phyloP scores from a whole-genome alignment of 345 rosid genomes.

The Excoecaria cochinchinensis region DNA sequence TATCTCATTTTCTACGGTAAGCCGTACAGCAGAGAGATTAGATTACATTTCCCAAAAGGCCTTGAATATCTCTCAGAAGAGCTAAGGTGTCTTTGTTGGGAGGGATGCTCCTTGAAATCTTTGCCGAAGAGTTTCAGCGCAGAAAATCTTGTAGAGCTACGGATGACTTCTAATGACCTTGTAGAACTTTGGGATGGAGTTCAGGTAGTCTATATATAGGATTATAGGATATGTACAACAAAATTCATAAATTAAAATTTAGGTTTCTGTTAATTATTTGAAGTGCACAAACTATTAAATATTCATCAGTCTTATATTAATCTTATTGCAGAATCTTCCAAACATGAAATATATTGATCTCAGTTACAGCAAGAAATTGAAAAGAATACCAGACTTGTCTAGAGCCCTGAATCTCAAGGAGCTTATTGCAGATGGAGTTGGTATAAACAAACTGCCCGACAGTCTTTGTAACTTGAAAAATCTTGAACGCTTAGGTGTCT shows the following conservation, averaged over 20 bases:
- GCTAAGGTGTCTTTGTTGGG: constrained; percentile 2
- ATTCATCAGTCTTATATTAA: neutral
- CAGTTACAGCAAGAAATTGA: neutral
- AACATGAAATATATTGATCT: constrained; percentile 8
- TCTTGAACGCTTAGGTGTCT: neutral
- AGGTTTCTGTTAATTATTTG: neutral
- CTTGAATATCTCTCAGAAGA: neutral
- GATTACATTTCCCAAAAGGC: neutral
- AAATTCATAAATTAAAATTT: neutral
- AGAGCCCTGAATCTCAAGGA: neutral
- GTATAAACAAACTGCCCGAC: neutral
- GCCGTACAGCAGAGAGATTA: neutral
- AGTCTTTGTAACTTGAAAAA: neutral
- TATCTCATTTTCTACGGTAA: neutral
- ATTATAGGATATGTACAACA: too few species aligned
- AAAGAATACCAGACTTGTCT: constrained; percentile 7
- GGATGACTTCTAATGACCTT: neutral
- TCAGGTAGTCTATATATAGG: neutral
- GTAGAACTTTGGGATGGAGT: neutral
- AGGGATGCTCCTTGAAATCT: neutral
- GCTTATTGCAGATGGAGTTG: neutral
- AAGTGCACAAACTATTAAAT: neutral
- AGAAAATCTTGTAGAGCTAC: constrained; percentile 7
- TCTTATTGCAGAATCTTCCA: constrained; percentile 4
- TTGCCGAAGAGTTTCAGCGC: neutral